Conservation (phyloP, 1,139 yeast genomes). For the Hyphopichia pseudoburtonii region DNA sequence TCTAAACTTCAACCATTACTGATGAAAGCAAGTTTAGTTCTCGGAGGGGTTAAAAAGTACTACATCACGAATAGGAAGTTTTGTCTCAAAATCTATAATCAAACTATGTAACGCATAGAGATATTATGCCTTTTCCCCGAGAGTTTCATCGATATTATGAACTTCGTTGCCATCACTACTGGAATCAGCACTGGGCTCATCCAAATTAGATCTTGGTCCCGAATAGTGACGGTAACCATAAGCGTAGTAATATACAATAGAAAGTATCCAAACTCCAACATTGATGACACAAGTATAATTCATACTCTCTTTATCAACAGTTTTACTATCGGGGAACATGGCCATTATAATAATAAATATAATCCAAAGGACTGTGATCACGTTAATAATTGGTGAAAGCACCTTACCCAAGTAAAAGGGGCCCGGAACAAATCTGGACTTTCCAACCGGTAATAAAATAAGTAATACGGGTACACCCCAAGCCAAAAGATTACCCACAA, state of each 20-base stretch:
- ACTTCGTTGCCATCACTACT: conserved; percentile 7
- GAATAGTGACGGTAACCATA: conserved; percentile 29
- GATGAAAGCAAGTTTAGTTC: too few relatives aligned
- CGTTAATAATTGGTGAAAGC: conserved; percentile 36
- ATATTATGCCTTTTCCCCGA: conserved; percentile 5
- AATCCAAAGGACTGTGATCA: conserved; percentile 25
- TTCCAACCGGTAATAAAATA: conserved; percentile 42
- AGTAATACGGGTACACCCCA: conserved; percentile 45
- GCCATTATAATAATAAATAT: conserved; percentile 32
- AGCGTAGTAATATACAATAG: conserved; percentile 26
- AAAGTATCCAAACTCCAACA: conserved; percentile 35
- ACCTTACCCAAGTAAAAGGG: conserved; percentile 58
- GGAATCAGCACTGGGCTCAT: conserved; percentile 9
- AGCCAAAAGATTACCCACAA: conserved; percentile 43
- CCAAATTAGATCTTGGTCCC: conserved; percentile 40
- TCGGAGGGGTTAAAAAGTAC: too few relatives aligned
- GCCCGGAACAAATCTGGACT: conserved; percentile 56
- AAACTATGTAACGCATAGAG: too few relatives aligned
- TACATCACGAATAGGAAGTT: too few relatives aligned
- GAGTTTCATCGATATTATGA: conserved; percentile 8
- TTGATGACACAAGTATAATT: conserved; percentile 37
- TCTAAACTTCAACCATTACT: too few relatives aligned
- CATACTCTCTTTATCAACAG: conserved; percentile 31
- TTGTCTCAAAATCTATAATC: too few relatives aligned
- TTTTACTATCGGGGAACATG: conserved; percentile 38